Base-by-base conservation (phyloP, 176 grass and related monocot genomes). In the Eleusine coracana region DNA sequence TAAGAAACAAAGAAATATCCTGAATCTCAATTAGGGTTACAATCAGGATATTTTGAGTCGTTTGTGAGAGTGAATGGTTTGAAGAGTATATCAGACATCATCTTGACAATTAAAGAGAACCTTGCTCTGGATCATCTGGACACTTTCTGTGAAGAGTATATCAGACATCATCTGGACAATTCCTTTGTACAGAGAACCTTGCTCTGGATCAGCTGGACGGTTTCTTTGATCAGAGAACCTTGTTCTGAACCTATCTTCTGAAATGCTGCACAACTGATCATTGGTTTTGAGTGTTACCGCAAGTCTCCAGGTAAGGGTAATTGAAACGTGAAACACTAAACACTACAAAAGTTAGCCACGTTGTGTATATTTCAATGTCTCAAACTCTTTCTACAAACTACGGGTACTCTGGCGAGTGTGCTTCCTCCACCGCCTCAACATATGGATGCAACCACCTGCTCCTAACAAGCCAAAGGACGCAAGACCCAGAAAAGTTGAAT, bases 401-500 rank as follows among this genome's bases (percentile, higher is more conserved):
- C 87, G 93, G 17, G 91, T 61, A 31, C 76, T 90, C 89, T 88
- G 89, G 41, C 78, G 74, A 48, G 87, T 70, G 48, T 89, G 85
- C 74, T 95, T 99, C 72, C 85, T 90, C 88, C 91, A 92, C 70
- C 82, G 73, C 85, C 84, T 88, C 74, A 96, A 49, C 59, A 90
- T 80, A 73, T 87, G 77, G 71, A 92, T 86, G 83, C 87, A 93
- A 29, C 87, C 85, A 23, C 82, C 89, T 65, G 92, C 87, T 46
- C 67, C 79, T 12, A 99, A 59, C 55, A 99, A 72, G 21, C 90
- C 87, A 86, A 74, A 90, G 7, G 87, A 84, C 56, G 96, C 87
- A 63, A 93, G 49, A n/a, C 80, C 78, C 79, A 96, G 87, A 61
- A 96, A 90, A 8, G 80, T 82, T 13, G 96, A 99, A 84, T 99